Percentiles rank a stretch among this genome's conserved stretches.
These are phyloP conservation scores for Epichloe typhina DNA, from an alignment of 2,329 filamentous ascomycete species.

Conservation along the genomic window DNA sequence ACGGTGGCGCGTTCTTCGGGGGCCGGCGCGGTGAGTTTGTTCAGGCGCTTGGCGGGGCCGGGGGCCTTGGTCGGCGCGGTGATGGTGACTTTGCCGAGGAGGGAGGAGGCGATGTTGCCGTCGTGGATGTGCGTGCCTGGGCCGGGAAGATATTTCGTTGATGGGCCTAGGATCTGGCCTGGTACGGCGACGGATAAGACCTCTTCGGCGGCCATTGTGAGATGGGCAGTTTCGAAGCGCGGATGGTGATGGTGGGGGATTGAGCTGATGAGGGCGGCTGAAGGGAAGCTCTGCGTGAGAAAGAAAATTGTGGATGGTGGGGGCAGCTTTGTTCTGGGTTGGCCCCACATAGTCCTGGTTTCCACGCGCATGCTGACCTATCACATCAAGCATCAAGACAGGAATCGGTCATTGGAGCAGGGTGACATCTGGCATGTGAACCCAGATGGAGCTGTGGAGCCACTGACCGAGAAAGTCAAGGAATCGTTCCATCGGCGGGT, in stretches of 20 bases:
- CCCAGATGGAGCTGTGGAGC: constrained; percentile 59
- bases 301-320: background rate
- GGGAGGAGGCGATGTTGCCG: constrained; percentile 64
- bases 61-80: constrained; percentile 32
- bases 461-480: constrained; percentile 53
- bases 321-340: background rate
- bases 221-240: background rate
- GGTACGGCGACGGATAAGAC: constrained; percentile 55
- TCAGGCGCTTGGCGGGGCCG: constrained; percentile 44
- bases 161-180: constrained; percentile 64
- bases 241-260: too few species aligned
- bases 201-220: constrained; percentile 21
- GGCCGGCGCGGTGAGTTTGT: constrained; percentile 37
- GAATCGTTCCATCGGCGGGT: constrained; percentile 57
- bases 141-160: constrained; percentile 55
- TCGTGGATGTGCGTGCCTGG: constrained; percentile 74
- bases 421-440: constrained; percentile 88
- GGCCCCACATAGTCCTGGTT: background rate
- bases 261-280: background rate
- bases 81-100: constrained; percentile 58
- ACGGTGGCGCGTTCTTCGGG: constrained; percentile 37
- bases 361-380: too few species aligned
- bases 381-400: constrained; percentile 39
- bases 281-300: background rate
- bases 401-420: constrained; percentile 71